These are phyloP conservation scores for Diospyros kaki DNA, from an alignment of 148 eudicot genomes.

Conservation along the genomic window DNA sequence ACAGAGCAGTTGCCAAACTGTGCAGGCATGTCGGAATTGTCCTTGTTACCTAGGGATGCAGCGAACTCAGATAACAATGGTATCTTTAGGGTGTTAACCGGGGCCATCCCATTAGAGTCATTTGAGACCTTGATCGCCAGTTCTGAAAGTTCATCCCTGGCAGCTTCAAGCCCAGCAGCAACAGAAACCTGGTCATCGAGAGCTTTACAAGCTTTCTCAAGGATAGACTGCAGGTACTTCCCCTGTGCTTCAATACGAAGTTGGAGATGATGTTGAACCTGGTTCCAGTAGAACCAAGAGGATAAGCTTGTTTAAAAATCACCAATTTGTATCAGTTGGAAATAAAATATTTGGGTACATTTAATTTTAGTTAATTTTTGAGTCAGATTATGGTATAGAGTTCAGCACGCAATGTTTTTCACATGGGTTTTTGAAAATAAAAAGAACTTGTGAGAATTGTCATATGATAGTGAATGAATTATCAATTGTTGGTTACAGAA, in stretches of 20 bases:
- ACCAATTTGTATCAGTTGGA: no score
- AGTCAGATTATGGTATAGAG: no score
- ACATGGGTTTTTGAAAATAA: no score
- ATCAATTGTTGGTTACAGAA: no score
- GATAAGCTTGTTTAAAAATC: no score
- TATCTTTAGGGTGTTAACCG: slow-evolving; percentile 29
- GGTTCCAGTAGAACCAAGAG: not conserved
- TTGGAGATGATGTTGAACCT: slow-evolving; percentile 67
- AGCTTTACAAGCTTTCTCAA: slow-evolving; percentile 68
- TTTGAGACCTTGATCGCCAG: slow-evolving; percentile 50
- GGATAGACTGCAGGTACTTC: slow-evolving; percentile 57
- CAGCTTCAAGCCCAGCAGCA: slow-evolving; percentile 49
- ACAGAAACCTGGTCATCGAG: slow-evolving; percentile 36
- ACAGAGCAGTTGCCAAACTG: slow-evolving; percentile 54
- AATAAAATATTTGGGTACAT: no score
- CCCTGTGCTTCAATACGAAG: slow-evolving; percentile 67
- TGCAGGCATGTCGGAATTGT: slow-evolving; percentile 22
- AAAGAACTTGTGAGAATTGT: no score
- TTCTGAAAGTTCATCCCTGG: slow-evolving; percentile 53
- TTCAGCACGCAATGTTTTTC: no score
- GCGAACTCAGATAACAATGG: slow-evolving; percentile 25
- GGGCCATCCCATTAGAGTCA: slow-evolving; percentile 26
- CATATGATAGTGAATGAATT: no score
- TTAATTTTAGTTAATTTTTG: no score
- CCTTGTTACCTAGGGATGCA: slow-evolving; percentile 20